A percentile compares a stretch with the other conserved stretches of the same genome.
Conservation (phyloP, 169 alveolate species). For the Theileria luwenshuni region DNA sequence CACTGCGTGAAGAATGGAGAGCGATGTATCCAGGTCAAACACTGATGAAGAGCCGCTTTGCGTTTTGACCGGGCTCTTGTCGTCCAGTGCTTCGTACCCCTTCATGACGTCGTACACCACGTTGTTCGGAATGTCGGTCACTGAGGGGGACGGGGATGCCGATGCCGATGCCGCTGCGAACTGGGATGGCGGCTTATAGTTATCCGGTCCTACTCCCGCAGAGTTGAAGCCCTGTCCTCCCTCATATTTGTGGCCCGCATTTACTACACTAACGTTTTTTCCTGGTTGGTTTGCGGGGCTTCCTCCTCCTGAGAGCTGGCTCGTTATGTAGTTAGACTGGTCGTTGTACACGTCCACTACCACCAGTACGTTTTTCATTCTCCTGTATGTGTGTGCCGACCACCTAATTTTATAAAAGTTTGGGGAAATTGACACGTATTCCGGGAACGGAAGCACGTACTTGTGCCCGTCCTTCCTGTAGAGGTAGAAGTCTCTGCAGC, state of each 20-base stretch:
- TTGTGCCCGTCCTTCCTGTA: conserved; percentile 62
- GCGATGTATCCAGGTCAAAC: conserved; percentile 9
- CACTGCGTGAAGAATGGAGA: conserved; percentile 54
- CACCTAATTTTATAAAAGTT: conserved; percentile 66
- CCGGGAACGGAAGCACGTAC: conserved; percentile 58
- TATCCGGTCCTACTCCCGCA: not conserved
- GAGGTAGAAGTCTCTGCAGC: conserved; percentile 60
- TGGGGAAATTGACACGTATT: conserved; percentile 47
- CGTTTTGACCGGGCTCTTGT: not conserved
- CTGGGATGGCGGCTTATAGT: not conserved
- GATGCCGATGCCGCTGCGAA: not conserved
- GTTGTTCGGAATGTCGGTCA: not conserved
- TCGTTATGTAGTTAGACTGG: conserved; percentile 16
- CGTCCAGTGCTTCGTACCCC: conserved; percentile 23
- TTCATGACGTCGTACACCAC: conserved; percentile 12
- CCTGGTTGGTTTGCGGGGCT: not conserved
- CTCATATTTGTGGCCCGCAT: not conserved
- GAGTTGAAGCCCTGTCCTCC: not conserved
- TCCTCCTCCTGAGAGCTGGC: not conserved
- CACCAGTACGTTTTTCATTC: conserved; percentile 63
- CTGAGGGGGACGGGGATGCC: not conserved
- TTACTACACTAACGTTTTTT: too few species aligned
- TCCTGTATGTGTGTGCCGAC: conserved; percentile 52
- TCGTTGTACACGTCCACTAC: conserved; percentile 50
- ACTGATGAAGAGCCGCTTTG: not conserved